Base-by-base conservation (phyloP, 2,329 filamentous ascomycete species). In the Macrophomina pseudophaseolina region DNA sequence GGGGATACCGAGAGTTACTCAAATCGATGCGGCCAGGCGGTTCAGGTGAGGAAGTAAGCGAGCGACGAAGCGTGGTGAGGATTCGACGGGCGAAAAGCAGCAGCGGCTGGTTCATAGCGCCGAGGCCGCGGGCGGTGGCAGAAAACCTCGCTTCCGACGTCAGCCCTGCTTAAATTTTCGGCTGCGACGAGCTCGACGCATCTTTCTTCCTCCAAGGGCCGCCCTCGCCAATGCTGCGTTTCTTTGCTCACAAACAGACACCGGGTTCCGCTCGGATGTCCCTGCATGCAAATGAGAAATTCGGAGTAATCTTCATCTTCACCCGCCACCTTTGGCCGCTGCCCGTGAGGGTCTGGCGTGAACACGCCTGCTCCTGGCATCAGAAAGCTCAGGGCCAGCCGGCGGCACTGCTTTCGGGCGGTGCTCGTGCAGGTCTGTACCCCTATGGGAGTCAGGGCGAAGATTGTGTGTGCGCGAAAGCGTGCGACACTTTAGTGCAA, bases 391-490 rank as follows among this genome's bases (percentile, higher is more conserved):
- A 90, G 90, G 91, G 88, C 80, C 72, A 74, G 69, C 69, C 72
- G 67, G 60, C 73, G 71, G 69, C 73, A 74, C 70, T 68, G 69
- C 35, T 71, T 73, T 78, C 73, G 67, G 71, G 70, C 58, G 66
- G 38, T 30, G 49, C 33, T 28, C 58, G 68, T 70, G 64, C 58
- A 69, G 67, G 67, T 64, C 68, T 64, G 70, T 56, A 66, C 85
- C 84, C 88, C 91, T 91, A 89, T 95, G 92, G 92, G 91, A 92
- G 92, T 88, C 90, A 86, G 91, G 93, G 91, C 91, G 91, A 91
- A 94, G 92, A 94, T 94, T 89, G 91, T 94, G 86, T 87, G 83
- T 76, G 72, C 67, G 65, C 58, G 68, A 66, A 67, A 67, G 69
- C 72, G 73, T 74, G 84, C 80, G 88, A 89, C 88, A 93, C 91